Evolutionary conservation across 2,329 filamentous ascomycete genomes (phyloP).

Genomic region (Macrophomina phaseolina): DNA sequence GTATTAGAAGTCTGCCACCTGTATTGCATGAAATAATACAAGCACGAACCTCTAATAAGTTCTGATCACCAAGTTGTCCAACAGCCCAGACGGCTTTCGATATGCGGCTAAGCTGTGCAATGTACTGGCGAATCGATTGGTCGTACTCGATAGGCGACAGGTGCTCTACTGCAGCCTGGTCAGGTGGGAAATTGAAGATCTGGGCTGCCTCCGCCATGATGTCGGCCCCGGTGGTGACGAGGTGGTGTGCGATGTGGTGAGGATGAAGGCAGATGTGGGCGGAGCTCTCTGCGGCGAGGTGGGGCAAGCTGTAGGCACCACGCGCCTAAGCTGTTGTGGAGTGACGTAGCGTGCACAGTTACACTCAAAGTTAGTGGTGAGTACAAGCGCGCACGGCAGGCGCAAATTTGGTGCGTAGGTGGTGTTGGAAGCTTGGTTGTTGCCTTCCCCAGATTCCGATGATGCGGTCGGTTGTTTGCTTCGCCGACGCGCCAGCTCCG

Average conservation of each 20-base stretch:
- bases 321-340: slow-evolving; percentile 1
- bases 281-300: slow-evolving; percentile 25
- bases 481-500: slow-evolving; percentile 21
- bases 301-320: background rate
- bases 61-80: slow-evolving; percentile 45
- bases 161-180: slow-evolving; percentile 16
- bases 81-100: slow-evolving; percentile 41
- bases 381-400: background rate
- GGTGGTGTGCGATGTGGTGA: background rate
- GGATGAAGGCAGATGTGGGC: background rate
- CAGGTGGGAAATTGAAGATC: slow-evolving; percentile 26
- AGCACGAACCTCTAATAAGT: slow-evolving; percentile 45
- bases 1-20: background rate
- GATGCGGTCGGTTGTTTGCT: slow-evolving; percentile 23
- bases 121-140: slow-evolving; percentile 40
- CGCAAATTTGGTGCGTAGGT: background rate
- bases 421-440: slow-evolving; percentile 22
- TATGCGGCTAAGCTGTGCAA: slow-evolving; percentile 43
- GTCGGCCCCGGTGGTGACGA: background rate
- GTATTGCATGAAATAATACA: background rate
- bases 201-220: slow-evolving; percentile 21
- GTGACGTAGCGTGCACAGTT: slow-evolving; percentile 7
- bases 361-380: background rate
- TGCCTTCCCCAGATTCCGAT: slow-evolving; percentile 27
- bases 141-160: slow-evolving; percentile 45